Evolutionary conservation across 805 yeast genomes (phyloP).

Genomic region (Pachysolen tannophilus): DNA sequence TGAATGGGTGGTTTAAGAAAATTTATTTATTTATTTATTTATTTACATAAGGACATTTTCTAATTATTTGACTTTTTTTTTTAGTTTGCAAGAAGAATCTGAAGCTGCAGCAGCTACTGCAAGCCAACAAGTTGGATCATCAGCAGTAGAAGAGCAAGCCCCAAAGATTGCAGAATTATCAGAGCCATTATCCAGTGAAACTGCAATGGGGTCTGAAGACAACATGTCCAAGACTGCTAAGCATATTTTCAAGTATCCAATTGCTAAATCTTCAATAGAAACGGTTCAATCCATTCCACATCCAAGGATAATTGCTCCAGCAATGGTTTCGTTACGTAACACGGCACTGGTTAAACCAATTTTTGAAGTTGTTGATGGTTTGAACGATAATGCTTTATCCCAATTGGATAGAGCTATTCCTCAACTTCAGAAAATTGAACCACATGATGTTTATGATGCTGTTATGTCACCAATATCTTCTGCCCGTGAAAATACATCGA

Average conservation of each 20-base stretch:
- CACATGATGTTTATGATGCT: slow-evolving; percentile 38
- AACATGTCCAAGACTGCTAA: slow-evolving; percentile 11
- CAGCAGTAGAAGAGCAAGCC: too few species aligned
- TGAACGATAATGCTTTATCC: slow-evolving; percentile 47
- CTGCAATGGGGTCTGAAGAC: not conserved
- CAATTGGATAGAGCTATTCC: slow-evolving; percentile 56
- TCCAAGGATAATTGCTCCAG: slow-evolving; percentile 15
- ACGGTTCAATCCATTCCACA: slow-evolving; percentile 14
- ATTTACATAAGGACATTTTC: too few species aligned
- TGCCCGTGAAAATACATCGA: slow-evolving; percentile 26
- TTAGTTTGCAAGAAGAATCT: too few species aligned
- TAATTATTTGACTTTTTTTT: too few species aligned
- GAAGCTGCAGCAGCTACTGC: too few species aligned
- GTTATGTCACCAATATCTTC: slow-evolving; percentile 44
- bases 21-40: too few species aligned
- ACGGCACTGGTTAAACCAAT: slow-evolving; percentile 34
- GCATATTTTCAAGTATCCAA: slow-evolving; percentile 19
- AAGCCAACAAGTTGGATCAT: too few species aligned
- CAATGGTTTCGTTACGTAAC: slow-evolving; percentile 15
- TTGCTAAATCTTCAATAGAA: slow-evolving; percentile 14
- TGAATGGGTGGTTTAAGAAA: too few species aligned
- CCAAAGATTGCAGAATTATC: too few species aligned
- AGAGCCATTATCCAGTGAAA: too few species aligned
- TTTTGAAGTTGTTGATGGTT: slow-evolving; percentile 39
- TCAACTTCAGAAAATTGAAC: slow-evolving; percentile 44